Evolutionary conservation across 306 rosid genomes (phyloP), one percentile per base, ranked within the genome.

Genomic region (Argentina anserina): DNA sequence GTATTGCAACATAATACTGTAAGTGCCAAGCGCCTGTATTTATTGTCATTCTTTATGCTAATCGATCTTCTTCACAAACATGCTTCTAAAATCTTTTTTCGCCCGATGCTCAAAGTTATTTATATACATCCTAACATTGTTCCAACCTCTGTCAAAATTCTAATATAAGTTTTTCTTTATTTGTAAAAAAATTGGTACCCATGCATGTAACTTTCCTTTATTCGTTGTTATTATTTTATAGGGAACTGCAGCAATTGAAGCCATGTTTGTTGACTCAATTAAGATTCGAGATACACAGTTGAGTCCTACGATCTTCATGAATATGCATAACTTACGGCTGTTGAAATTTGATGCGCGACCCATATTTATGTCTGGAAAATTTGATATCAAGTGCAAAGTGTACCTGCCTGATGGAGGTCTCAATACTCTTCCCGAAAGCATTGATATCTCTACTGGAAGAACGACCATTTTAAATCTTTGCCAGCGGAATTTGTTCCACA

Each of bases 261-360:
- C 66, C 46, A 65, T 80, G 20, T 39, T 56, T 17, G 5, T 52
- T 1, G 43, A 64, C 28, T 33, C 17, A 1, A 4, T 7, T 11
- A 5, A 2, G 9, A n/a, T 17, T 15, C 17, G 0, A n/a, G 49
- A 21, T 1, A 1, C 40, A 40, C 3, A n/a, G 7, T 47, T 55
- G 29, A 74, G 73, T 45, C 77, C 67, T 62, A 23, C 9, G 1
- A 73, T 76, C 70, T 81, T 81, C 53, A 56, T 37, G 50, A 72
- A 49, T 3, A 72, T 81, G 81, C 65, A n/a, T 14, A 69, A 77
- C 13, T 49, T 81, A 31, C 39, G 42, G 59, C 21, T 73, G 17
- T 76, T 81, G 17, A 63, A 68, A 40, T 15, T 70, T 68, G 0
- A 31, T 43, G 21, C 8, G 9, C 9, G 41, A 37, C 9, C 7